Evolutionary conservation across 1,284 basidiomycete genomes (phyloP), one percentile per base, ranked within the genome.

Genomic region (Ustilago trichophora): DNA sequence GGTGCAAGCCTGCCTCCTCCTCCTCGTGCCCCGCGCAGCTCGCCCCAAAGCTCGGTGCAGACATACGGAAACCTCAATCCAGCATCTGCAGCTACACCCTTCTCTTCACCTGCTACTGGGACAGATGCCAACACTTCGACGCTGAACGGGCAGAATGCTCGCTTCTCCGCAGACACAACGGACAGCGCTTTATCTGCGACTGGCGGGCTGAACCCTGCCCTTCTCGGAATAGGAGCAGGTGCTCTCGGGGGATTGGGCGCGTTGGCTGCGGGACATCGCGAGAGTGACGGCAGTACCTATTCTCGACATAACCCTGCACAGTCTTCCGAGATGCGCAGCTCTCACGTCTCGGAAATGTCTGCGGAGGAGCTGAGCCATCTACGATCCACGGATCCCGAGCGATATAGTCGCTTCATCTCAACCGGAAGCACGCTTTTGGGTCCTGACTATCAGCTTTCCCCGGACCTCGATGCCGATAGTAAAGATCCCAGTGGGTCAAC

Each of bases 331-430:
- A 53, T 13, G 16, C 40, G 9, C 34, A 46, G 27, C 2, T 59
- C 56, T 4, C 47, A 66, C 21, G 25, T 37, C 6, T 46, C 46
- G 4, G 52, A 51, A 15, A 33, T 66, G 47, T 66, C 63, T 0
- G 51, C 52, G 12, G 56, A 66, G 6, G 56, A 58, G 33, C 13
- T 58, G 31, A 16, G 38, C 9, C 65, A 69, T 44, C 47, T 69
- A 18, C 45, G 55, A 16, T 41, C 54, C 6, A 54, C 48, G 1
- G 58, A 67, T 33, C 57, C 60, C 9, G 54, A 72, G 24, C 57
- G 59, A 13, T 67, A 73, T 41, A 69, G 66, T 32, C 67, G 53
- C 12, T 75, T 74, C 53, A 72, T 75, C 19, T 74, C 72, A n/a
- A 26, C 49, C 2, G 65, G 59, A 8, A 65, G 67, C 18, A 62